A percentile compares a stretch with the other conserved stretches of the same genome.
phyloP scores from a whole-genome alignment of 78 protist species.

The Parvularia atlantis region DNA sequence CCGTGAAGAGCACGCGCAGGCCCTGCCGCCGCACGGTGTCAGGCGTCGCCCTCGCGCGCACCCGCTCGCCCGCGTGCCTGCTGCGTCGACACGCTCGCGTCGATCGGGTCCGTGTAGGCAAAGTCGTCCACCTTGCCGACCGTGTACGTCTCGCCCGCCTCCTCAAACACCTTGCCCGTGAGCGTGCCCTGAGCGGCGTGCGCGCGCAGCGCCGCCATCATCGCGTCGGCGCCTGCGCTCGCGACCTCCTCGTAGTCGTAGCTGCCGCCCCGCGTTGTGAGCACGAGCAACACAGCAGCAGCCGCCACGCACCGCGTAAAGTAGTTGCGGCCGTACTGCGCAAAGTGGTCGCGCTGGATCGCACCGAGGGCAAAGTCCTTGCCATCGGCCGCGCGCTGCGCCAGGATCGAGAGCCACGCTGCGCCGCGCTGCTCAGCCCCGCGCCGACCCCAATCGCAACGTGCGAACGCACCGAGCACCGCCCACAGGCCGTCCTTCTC shows the following conservation, averaged over 20 bases:
- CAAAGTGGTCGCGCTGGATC: constrained; percentile 71
- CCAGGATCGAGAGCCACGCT: constrained; percentile 74
- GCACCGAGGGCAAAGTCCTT: constrained; percentile 48
- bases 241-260: constrained; percentile 82
- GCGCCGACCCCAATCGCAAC: neutral
- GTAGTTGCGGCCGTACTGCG: constrained; percentile 80
- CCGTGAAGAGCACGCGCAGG: constrained; percentile 58
- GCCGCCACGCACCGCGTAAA: constrained; percentile 40
- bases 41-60: neutral
- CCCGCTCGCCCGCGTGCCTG: neutral
- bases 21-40: constrained; percentile 63
- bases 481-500: constrained; percentile 99
- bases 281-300: neutral
- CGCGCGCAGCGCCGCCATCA: constrained; percentile 35
- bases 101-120: constrained; percentile 83
- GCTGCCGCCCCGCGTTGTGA: neutral
- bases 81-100: constrained; percentile 38
- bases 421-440: neutral
- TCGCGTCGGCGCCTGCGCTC: constrained; percentile 36
- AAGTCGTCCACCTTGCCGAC: constrained; percentile 55
- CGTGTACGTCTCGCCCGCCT: constrained; percentile 1
- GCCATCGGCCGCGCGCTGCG: constrained; percentile 30
- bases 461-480: neutral
- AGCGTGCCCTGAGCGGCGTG: neutral
- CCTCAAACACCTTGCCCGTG: neutral